Evolutionary conservation across 495 filamentous ascomycete genomes (phyloP), one percentile per base, ranked within the genome.

Genomic region (Xylaria grammica): DNA sequence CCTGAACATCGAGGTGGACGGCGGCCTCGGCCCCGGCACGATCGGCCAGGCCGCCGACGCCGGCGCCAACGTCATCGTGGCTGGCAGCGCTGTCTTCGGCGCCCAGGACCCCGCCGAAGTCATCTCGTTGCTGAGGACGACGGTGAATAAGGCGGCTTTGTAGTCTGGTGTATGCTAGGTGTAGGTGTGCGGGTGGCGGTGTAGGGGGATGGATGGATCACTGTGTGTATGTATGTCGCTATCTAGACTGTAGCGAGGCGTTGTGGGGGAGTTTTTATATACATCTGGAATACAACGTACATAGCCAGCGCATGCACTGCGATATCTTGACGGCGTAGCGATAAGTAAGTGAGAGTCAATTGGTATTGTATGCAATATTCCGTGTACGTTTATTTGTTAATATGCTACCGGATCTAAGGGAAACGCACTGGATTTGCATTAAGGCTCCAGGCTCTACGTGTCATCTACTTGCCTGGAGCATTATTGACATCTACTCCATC

Each of bases 21-120:
- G 95, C 44, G 95, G 95, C 7, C 72, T 99, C 36, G 92, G 92
- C 2, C 83, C 91, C 50, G 88, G 89, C 55, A 99, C 96, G 1
- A 93, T 99, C 69, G 94, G 96, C 72, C 89, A 92, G 75, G 96
- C 94, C 4, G 96, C 96, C 0, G 93, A 97, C 56, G 95, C 95
- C 0, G 95, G 95, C 13, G 95, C 95, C 38, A 99, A 98, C 71
- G 95, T 99, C 55, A 99, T 99, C 71, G 95, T 99, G 36, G 96
- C 95, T 8, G 95, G 95, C n/a, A 95, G 91, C 67, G 96, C 95
- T 4, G 90, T 99, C 44, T 99, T 98, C 77, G 94, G 94, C 13
- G 96, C 96, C 15, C 81, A 90, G 72, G 90, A 96, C 69, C 94
- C 95, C 0, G 86, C 81, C 20, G 90, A 92, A 61, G 93, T 98